A percentile compares a stretch with the other conserved stretches of the same genome.
These are phyloP conservation scores for Lentinula aciculospora DNA, from an alignment of 768 basidiomycete species.

Conservation along the genomic window DNA sequence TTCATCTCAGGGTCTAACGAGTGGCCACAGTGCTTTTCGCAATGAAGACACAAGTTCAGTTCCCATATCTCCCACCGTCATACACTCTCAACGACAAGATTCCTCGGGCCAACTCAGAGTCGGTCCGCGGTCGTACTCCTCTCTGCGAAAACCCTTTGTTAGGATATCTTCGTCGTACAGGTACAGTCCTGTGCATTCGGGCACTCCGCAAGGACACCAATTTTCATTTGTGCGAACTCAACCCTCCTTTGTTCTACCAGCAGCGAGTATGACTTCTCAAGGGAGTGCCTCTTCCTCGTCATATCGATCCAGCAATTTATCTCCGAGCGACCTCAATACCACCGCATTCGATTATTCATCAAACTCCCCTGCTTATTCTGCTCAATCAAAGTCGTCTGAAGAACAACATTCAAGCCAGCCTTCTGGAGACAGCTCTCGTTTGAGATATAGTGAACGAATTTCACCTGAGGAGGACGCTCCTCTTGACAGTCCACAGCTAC, in stretches of 20 bases:
- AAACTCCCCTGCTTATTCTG: background rate
- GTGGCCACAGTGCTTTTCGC: background rate
- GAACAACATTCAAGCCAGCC: background rate
- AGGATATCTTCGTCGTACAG: background rate
- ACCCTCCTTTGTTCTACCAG: background rate
- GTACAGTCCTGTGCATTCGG: background rate
- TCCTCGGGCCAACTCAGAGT: background rate
- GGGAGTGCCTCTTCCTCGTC: background rate
- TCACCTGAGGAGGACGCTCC: background rate
- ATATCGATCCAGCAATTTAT: background rate
- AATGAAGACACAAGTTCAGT: background rate
- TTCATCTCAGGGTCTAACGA: background rate
- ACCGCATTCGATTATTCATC: background rate
- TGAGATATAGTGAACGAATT: background rate
- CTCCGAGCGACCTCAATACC: background rate
- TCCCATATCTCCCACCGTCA: constrained; percentile 3
- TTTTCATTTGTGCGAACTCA: background rate
- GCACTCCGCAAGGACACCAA: background rate
- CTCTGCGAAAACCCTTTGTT: background rate
- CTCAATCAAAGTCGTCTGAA: background rate
- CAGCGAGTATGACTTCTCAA: background rate
- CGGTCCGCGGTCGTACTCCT: background rate
- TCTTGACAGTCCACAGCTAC: background rate
- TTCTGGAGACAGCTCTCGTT: background rate
- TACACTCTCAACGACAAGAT: constrained; percentile 1